Evolutionary conservation across 2,329 filamentous ascomycete species (phyloP), one percentile per base, ranked within the genome.

Genomic region (Elsinoe perseae): DNA sequence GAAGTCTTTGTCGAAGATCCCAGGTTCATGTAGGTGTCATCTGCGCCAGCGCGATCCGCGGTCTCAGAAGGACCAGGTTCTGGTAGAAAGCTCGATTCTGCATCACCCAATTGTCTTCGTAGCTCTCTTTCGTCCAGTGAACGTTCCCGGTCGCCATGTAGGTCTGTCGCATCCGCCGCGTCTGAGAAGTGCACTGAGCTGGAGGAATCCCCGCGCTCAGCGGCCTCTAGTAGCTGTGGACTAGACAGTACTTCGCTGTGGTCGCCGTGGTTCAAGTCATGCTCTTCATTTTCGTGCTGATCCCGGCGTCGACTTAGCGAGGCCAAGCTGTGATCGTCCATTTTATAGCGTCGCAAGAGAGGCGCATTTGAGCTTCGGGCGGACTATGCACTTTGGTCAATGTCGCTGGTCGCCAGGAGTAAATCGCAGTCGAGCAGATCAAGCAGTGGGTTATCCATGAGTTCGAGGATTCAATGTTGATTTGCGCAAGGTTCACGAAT

Each of bases 1-100:
- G 54, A 27, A 14, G 54, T 56, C 12, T 57, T 21, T 14, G 32
- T 32, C 7, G 54, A 42, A 12, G 54, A 54, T 50, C 63, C 65
- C 43, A 68, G 56, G 56, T 68, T 64, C 32, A 76, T 58, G 61
- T 74, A 76, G 18, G 74, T 77, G 59, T 77, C 74, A 63, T 77
- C 74, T 9, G 63, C 69, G 38, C 74, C 74, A 7, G 62, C 42
- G 27, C 59, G 54, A 10, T 61, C 60, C 34, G 52, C 62, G 2
- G 77, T 77, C 1, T 74, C 71, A 44, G 57, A 43, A 16, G 56
- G 12, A 16, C 44, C 27, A 28, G 48, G 30, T 16, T 83, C 80
- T 0, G 80, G 81, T 43, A 84, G 59, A 61, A 84, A 84, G 63
- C 80, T 84, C 2, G 81, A 84, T 65, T 84, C 81, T 56, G 83